phyloP scores from a whole-genome alignment of 768 basidiomycete genomes.

The Butyriboletus loyo region DNA sequence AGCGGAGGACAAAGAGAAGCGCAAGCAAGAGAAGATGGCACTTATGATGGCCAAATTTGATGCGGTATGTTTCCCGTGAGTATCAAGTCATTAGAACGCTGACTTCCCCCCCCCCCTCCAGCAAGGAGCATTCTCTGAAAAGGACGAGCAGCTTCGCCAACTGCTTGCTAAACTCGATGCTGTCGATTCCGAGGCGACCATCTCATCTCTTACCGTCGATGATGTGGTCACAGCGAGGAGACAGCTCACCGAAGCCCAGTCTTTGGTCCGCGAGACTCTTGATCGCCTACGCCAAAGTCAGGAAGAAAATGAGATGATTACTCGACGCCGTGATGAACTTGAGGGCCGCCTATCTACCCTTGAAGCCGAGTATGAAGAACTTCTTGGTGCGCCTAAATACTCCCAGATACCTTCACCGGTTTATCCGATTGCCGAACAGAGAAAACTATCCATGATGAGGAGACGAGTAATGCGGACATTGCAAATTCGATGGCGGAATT shows the following conservation, averaged over 20 bases:
- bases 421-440: slow-evolving; percentile 45
- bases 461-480: slow-evolving; percentile 77
- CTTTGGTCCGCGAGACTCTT: slow-evolving; percentile 79
- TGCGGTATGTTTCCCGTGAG: slow-evolving; percentile 52
- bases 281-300: slow-evolving; percentile 87
- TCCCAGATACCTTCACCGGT: background rate
- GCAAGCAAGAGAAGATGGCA: slow-evolving; percentile 99
- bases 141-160: slow-evolving; percentile 88
- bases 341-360: slow-evolving; percentile 76
- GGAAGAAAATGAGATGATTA: slow-evolving; percentile 87
- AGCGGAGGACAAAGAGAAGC: slow-evolving; percentile 96
- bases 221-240: slow-evolving; percentile 81
- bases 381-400: slow-evolving; percentile 64
- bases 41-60: slow-evolving; percentile 99
- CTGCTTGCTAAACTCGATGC: slow-evolving; percentile 81
- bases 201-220: slow-evolving; percentile 61
- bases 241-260: slow-evolving; percentile 87
- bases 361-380: slow-evolving; percentile 95
- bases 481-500: slow-evolving; percentile 86
- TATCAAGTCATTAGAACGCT: background rate
- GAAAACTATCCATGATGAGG: slow-evolving; percentile 89
- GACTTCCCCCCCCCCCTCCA: slow-evolving; percentile 26
- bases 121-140: slow-evolving; percentile 95
- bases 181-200: slow-evolving; percentile 59
- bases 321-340: slow-evolving; percentile 80